Base-by-base conservation (phyloP, 768 basidiomycete species). In the Tulasnella sp. region DNA sequence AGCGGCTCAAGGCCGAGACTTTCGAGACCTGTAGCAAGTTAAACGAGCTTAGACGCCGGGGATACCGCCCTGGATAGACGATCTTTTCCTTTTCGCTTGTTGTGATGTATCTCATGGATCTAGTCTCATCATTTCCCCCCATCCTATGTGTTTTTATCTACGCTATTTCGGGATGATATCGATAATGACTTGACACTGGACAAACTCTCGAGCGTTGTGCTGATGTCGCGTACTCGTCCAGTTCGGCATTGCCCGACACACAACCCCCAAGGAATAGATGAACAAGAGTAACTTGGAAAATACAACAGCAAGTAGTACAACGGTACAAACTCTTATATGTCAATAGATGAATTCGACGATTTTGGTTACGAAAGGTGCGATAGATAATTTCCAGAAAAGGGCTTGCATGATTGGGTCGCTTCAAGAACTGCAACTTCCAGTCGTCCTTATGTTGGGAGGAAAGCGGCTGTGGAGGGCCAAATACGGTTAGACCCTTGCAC, bases 1-100 rank as follows among this genome's bases (percentile, higher is more conserved):
- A 88, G 84, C 85, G 86, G 82, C 92, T 98, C 76, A 89, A 93
- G 74, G 86, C 85, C 40, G 93, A 96, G 87, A 88, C 87, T 48
- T 79, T 48, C 56, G 78, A 79, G 34, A 73, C 38, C 44, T 79
- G 78, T 74, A 58, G 38, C 18, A 68, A 73, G 73, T 52, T 72
- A 31, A 36, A 58, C 8, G 27, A 62, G 24, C 58, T 68, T 68
- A 68, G 58, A 58, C 48, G 68, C n/a, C 38, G 31, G 56, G 76
- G 76, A 62, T 77, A 77, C 42, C 62, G 62, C 62, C 27, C 62
- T 68, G 62, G 62, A 68, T 68, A 68, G 62, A 68, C 31, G 9
- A 68, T 68, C 34, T 68, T 36, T 34, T 68, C 27, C 18, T 36
- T 18, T 7, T 68, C 34, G 27, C n/a, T 27, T 68, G 62, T 68